Evolutionary conservation across 331 rosid genomes (phyloP).

Genomic region (Cydonia oblonga): DNA sequence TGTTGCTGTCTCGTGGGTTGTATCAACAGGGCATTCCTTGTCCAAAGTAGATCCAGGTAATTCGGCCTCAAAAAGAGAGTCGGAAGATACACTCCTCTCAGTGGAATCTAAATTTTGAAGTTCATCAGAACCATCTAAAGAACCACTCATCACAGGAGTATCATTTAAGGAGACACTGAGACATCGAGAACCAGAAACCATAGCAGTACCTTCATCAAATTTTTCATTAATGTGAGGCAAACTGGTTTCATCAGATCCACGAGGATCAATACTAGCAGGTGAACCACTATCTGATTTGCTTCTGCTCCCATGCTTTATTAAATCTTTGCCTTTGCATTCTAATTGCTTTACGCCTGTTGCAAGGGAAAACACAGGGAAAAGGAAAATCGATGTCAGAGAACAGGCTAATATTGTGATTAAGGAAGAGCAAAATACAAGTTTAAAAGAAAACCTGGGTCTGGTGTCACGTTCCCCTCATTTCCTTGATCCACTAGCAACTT

Average conservation of each 20-base stretch:
- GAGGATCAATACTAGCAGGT: conserved; percentile 38
- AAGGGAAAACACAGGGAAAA: conserved; percentile 7
- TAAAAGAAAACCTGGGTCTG: conserved; percentile 17
- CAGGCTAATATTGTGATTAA: background rate
- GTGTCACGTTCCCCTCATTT: conserved; percentile 32
- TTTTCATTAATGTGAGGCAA: conserved; percentile 27
- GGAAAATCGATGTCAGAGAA: background rate
- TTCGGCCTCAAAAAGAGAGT: conserved; percentile 31
- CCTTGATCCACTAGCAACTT: conserved; percentile 53
- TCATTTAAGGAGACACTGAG: conserved; percentile 16
- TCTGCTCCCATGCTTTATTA: conserved; percentile 17
- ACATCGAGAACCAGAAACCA: conserved; percentile 8
- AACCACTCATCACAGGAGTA: conserved; percentile 16
- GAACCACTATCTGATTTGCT: conserved; percentile 34
- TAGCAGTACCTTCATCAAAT: conserved; percentile 30
- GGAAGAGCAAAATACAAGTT: background rate
- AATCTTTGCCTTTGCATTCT: conserved; percentile 24
- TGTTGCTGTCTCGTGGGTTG: conserved; percentile 13
- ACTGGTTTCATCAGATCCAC: conserved; percentile 31
- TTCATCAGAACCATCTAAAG: conserved; percentile 38
- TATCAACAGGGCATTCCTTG: conserved; percentile 23
- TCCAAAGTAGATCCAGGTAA: conserved; percentile 31
- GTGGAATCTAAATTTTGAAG: conserved; percentile 19
- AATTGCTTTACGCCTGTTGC: conserved; percentile 38
- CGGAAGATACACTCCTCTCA: conserved; percentile 21